Evolutionary conservation across 768 basidiomycete species (phyloP).

Genomic region (Chlorophyllum brunneum): DNA sequence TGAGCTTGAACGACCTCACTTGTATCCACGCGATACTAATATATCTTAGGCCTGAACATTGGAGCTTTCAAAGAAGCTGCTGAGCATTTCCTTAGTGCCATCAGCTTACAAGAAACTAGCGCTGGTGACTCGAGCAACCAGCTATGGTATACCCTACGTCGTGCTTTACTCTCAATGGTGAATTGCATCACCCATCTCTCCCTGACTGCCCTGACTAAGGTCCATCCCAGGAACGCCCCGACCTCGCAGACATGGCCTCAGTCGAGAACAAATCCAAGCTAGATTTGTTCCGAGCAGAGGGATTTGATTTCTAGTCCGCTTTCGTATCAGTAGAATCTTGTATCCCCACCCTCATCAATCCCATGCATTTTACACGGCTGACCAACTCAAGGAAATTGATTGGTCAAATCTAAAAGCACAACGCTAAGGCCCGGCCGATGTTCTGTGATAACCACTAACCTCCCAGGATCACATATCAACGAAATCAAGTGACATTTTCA

Average conservation of each 20-base stretch:
- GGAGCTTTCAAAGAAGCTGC: constrained; percentile 94
- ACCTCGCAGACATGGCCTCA: constrained; percentile 76
- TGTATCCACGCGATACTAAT: constrained; percentile 7
- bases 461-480: too few species aligned
- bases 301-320: constrained; percentile 77
- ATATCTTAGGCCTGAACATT: constrained; percentile 79
- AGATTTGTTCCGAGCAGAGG: constrained; percentile 72
- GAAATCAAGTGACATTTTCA: constrained; percentile 1
- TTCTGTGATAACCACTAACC: too few species aligned
- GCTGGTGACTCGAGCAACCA: constrained; percentile 75
- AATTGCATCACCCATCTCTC: constrained; percentile 16
- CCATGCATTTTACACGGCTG: neutral
- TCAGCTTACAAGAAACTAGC: constrained; percentile 71
- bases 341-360: neutral
- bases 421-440: too few species aligned
- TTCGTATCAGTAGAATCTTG: constrained; percentile 9
- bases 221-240: constrained; percentile 60
- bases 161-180: constrained; percentile 81
- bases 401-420: neutral
- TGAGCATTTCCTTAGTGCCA: constrained; percentile 88
- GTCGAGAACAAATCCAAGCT: constrained; percentile 58
- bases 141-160: constrained; percentile 85
- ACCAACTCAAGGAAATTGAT: constrained; percentile 4
- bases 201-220: constrained; percentile 8
- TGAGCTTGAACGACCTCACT: constrained; percentile 35